Percentiles rank a stretch among this genome's conserved stretches.
phyloP scores from a whole-genome alignment of 371 early-diverging fungal genomes.

The Parasitella parasitica region DNA sequence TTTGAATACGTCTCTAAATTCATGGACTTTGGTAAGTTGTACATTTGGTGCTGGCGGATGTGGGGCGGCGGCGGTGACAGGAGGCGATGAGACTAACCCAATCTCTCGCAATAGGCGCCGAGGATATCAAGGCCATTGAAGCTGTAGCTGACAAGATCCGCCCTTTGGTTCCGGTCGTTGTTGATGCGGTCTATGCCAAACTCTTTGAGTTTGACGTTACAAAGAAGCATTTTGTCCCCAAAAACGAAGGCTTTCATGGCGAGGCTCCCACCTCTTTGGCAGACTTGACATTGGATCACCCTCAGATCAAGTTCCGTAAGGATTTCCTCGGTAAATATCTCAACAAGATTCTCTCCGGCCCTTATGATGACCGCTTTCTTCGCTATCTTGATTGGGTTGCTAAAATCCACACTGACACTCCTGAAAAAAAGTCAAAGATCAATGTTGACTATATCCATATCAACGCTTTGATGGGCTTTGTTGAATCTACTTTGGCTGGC shows the following conservation, averaged over 20 bases:
- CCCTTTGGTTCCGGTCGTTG: conserved; percentile 77
- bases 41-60: neutral
- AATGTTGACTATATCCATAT: conserved; percentile 85
- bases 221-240: conserved; percentile 61
- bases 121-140: conserved; percentile 59
- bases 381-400: conserved; percentile 81
- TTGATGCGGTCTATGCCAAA: conserved; percentile 72
- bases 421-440: conserved; percentile 72
- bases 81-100: neutral
- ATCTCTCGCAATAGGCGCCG: conserved; percentile 13
- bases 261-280: conserved; percentile 41
- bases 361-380: conserved; percentile 72
- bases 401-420: conserved; percentile 67
- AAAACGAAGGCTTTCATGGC: conserved; percentile 69
- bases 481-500: conserved; percentile 64
- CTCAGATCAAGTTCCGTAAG: conserved; percentile 83
- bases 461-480: conserved; percentile 76
- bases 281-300: conserved; percentile 58
- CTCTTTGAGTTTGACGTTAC: conserved; percentile 66
- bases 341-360: conserved; percentile 67
- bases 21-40: conserved; percentile 26
- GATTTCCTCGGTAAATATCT: conserved; percentile 74
- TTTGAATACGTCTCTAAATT: conserved; percentile 22
- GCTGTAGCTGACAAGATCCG: conserved; percentile 61
- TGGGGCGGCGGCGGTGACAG: no score